These are phyloP conservation scores for Myxozyma nipponensis DNA, from an alignment of 805 yeast genomes.

Conservation along the genomic window DNA sequence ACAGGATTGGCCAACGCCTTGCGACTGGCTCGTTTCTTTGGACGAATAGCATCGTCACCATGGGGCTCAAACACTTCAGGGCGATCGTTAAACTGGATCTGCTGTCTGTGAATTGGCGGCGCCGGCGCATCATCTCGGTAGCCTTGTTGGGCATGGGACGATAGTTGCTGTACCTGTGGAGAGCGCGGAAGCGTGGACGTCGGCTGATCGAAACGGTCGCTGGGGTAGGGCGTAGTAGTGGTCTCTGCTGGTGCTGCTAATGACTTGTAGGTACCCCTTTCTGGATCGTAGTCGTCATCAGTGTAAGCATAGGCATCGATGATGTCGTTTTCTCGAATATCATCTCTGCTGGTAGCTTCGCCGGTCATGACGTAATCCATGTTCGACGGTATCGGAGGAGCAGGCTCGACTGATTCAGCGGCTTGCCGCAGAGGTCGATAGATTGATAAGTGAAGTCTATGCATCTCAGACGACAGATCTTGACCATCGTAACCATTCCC, in stretches of 20 bases:
- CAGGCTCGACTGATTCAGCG: conserved; percentile 1
- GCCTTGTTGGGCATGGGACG: background rate
- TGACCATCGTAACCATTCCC: no score
- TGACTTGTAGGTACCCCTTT: background rate
- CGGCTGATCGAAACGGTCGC: background rate
- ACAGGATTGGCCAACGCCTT: background rate
- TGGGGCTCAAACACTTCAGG: background rate
- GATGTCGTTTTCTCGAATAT: conserved; percentile 6
- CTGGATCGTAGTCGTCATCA: background rate
- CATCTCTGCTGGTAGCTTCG: conserved; percentile 2
- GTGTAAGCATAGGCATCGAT: conserved; percentile 7
- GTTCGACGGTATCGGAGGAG: no score
- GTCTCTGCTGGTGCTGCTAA: background rate
- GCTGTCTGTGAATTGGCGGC: conserved; percentile 2
- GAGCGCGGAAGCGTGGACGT: background rate
- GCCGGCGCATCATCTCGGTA: background rate
- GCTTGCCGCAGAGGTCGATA: conserved; percentile 10
- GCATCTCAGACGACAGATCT: conserved; percentile 5
- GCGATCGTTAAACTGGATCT: background rate
- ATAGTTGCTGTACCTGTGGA: background rate
- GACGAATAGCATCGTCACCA: background rate
- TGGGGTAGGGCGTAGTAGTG: background rate
- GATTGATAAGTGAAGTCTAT: conserved; percentile 12
- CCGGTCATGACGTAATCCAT: background rate
- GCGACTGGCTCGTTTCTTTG: background rate